Evolutionary conservation across 345 rosid species (phyloP), one percentile per base, ranked within the genome.

Genomic region (Brassica cretica): DNA sequence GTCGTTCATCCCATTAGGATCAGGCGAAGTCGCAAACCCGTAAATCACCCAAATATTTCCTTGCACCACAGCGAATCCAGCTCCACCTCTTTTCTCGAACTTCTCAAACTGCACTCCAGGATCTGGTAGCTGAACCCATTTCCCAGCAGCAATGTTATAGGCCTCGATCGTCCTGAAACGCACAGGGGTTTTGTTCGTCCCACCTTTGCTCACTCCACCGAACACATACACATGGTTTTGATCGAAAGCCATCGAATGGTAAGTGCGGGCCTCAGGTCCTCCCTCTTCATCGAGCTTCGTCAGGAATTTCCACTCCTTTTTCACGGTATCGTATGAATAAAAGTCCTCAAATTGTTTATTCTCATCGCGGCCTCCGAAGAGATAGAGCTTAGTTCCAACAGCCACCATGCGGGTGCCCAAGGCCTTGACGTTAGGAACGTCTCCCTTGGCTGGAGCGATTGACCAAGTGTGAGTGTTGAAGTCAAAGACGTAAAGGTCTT

Each of bases 401-500:
- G 75, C 27, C 30, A n/a, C 55, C 76, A 60, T 60, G 15, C 24
- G 21, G 35, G 49, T 16, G 24, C 76, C 76, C 35, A 70, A 53
- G 55, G 35, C 27, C 5, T 8, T 21, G 24, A 41, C 12, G 9
- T 18, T 6, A 24, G 68, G 68, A 15, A 11, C 11, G 19, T 75
- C 67, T 33, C 78, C 78, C 0, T 5, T 67, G 8, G 73, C 30
- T 0, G 16, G 59, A 24, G 73, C 78, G 12, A 75, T 55, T 8
- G 78, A 67, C 78, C 78, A 75, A 27, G 73, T 67, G 5, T 24
- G 44, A 4, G 67, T 75, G 8, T 58, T 56, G 6, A 75, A 39
- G 64, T 75, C 73, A 39, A 75, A 67, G 7, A 75, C 78, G 73
- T 75, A 58, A 5, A 75, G 73, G 51, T 75, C 55, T 35, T 67